Evolutionary conservation across 345 rosid genomes (phyloP).

Genomic region (Eucalyptus dawsonii): DNA sequence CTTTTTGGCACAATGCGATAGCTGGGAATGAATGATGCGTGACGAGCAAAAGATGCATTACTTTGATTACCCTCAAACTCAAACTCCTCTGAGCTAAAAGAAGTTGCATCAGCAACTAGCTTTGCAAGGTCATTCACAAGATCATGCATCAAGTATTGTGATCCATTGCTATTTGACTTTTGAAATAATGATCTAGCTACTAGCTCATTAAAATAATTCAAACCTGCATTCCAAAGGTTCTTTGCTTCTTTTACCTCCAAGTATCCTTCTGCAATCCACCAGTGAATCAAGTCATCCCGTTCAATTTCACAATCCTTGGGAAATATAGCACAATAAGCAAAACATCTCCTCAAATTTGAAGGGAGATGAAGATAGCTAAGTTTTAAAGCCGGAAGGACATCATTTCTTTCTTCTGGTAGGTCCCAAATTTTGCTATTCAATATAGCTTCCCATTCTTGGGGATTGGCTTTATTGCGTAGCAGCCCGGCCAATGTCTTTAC

Average conservation of each 20-base stretch:
- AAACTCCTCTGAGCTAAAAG: accelerated
- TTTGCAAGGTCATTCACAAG: not conserved
- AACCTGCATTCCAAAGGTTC: not conserved
- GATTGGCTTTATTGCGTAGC: accelerated
- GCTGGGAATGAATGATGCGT: accelerated
- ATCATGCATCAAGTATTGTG: not conserved
- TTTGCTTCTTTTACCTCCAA: not conserved
- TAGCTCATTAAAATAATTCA: not conserved
- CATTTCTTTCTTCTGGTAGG: accelerated
- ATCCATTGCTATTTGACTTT: accelerated
- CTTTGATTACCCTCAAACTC: accelerated
- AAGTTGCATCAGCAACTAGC: accelerated
- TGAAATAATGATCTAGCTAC: not conserved
- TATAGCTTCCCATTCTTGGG: accelerated
- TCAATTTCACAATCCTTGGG: accelerated
- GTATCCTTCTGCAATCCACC: not conserved
- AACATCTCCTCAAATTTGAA: accelerated
- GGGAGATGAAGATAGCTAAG: not conserved
- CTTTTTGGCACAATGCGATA: accelerated
- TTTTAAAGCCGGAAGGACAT: not conserved
- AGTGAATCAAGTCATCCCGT: accelerated
- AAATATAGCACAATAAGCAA: not conserved
- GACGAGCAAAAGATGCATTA: not conserved
- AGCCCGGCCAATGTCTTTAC: not conserved
- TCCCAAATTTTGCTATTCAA: not conserved